Base-by-base conservation (phyloP, 805 yeast species). In the Kodamaea lidongshanica region DNA sequence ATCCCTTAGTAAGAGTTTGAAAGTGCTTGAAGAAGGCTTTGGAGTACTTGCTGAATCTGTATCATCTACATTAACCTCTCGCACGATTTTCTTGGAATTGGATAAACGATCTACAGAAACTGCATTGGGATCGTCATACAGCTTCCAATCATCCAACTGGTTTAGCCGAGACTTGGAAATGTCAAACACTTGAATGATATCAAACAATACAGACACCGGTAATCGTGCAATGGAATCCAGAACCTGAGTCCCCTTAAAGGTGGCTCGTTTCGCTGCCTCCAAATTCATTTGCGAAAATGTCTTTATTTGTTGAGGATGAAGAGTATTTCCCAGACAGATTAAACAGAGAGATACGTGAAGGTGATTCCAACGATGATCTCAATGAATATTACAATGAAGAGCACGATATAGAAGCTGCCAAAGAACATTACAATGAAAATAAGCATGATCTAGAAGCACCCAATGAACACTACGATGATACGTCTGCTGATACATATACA, bases 1-100 rank as follows among this genome's bases (percentile, higher is more conserved):
- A 40, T 77, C 86, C 45, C 72, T 77, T 17, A 82, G 48, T 0
- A 77, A 68, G 12, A 82, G 50, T 40, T 77, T 79, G 47, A 58
- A 78, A 1, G 66, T 54, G 16, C n/a, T n/a, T n/a, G n/a, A n/a
- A n/a, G n/a, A 48, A 41, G 7, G 45, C 12, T 26, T 31, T 28
- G 17, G 48, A 40, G 8, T 18, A 14, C 4, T 11, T 7, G 18
- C 16, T 3, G 45, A 38, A 11, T 41, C 52, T 12, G 54, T 58
- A 13, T 53, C 68, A 5, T 71, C 77, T 24, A 69, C 44, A 40
- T 73, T 57, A 3, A 79, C 67, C 16, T 72, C 70, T 12, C 74
- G 54, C 17, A 74, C 66, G 10, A 75, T 54, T 23, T 49, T 35
- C 15, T 48, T 52, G 6, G 49, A 46, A 25, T 40, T 44, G 32